Conservation (phyloP, 306 rosid species). For the Corylus avellana region DNA sequence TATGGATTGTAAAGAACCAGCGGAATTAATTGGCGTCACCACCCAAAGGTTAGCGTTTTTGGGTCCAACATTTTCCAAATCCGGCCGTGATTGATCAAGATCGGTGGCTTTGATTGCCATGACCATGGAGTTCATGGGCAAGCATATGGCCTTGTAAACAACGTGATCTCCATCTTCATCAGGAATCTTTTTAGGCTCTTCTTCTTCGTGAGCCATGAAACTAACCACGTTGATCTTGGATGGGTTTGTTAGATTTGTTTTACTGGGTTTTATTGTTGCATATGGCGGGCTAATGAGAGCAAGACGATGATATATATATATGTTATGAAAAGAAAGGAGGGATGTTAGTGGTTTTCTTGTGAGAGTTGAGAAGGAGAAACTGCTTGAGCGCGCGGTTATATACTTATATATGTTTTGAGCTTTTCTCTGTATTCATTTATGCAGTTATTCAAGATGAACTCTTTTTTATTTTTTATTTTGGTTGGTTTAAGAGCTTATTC, state of each 20-base stretch:
- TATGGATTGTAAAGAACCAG: constrained; percentile 61
- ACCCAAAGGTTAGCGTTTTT: constrained; percentile 47
- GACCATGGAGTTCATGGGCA: constrained; percentile 40
- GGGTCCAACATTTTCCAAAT: constrained; percentile 31
- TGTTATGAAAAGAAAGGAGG: constrained; percentile 4
- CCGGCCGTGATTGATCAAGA: constrained; percentile 44
- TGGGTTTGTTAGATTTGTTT: neutral
- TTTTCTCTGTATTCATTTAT: no score
- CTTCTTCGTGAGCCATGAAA: constrained; percentile 18
- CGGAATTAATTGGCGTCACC: constrained; percentile 71
- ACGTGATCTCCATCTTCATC: constrained; percentile 43
- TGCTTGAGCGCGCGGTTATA: neutral
- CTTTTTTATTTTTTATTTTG: no score
- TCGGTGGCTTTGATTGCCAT: constrained; percentile 73
- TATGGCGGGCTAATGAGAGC: neutral
- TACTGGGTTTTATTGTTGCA: neutral
- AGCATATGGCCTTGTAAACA: constrained; percentile 65
- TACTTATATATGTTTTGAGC: no score
- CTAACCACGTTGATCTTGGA: constrained; percentile 1
- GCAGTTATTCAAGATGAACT: no score
- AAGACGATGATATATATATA: no score
- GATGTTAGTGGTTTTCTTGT: constrained; percentile 48
- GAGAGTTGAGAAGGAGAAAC: constrained; percentile 33
- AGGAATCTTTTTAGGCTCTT: constrained; percentile 27
- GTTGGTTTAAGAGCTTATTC: no score